Evolutionary conservation across 1,139 yeast species (phyloP).

Genomic region (Scheffersomyces titani): DNA sequence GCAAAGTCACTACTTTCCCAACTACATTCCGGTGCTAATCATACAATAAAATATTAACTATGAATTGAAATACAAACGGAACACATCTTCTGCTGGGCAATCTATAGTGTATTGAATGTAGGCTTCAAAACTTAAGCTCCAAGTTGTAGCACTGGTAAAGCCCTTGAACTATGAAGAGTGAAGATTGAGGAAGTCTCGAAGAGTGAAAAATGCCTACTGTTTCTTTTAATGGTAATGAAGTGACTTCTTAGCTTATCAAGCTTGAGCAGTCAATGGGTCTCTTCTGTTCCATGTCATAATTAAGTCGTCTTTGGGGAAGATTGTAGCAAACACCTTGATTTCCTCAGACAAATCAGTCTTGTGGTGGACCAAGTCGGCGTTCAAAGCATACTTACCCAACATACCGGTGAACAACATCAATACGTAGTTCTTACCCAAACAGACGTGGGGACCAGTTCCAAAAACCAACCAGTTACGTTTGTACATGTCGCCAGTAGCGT

Average conservation of each 20-base stretch:
- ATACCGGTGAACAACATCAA: conserved; percentile 85
- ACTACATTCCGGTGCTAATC: background rate
- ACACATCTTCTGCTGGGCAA: background rate
- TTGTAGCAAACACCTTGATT: conserved; percentile 94
- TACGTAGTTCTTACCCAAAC: conserved; percentile 93
- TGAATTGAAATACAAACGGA: background rate
- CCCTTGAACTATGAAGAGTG: background rate
- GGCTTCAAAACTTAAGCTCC: no score
- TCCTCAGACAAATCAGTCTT: conserved; percentile 84
- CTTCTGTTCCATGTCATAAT: conserved; percentile 71
- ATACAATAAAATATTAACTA: background rate
- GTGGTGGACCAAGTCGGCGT: conserved; percentile 78
- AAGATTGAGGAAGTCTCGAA: background rate
- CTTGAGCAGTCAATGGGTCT: conserved; percentile 39
- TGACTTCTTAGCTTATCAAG: background rate
- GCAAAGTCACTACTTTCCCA: background rate
- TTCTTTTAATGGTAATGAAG: background rate
- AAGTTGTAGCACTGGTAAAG: no score
- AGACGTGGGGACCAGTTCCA: conserved; percentile 96
- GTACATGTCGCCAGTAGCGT: conserved; percentile 50
- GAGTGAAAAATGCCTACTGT: background rate
- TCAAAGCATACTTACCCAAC: conserved; percentile 85
- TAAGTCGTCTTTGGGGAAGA: conserved; percentile 95
- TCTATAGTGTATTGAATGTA: background rate
- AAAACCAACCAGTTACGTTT: conserved; percentile 94